phyloP scores from a whole-genome alignment of 805 yeast genomes.

The Saccharomyces jurei region DNA sequence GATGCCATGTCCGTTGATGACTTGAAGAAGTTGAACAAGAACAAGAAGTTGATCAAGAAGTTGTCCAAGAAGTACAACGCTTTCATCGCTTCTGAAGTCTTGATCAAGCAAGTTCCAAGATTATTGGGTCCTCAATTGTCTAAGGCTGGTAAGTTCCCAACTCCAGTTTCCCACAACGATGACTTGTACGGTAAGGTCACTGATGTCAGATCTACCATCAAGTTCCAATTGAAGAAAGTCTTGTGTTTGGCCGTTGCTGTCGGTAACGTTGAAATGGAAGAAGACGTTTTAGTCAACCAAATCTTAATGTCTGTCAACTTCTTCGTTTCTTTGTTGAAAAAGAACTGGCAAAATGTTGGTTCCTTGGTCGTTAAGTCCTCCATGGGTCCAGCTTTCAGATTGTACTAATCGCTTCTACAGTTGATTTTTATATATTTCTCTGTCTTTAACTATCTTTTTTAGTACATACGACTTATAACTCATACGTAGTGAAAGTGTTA shows the following conservation, averaged over 20 bases:
- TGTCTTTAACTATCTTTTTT: not conserved
- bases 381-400: constrained; percentile 99
- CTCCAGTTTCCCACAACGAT: constrained; percentile 99
- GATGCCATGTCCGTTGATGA: constrained; percentile 99
- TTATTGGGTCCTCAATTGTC: constrained; percentile 99
- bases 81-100: constrained; percentile 97
- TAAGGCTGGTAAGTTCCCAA: constrained; percentile 99
- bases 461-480: not conserved
- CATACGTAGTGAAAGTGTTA: not conserved
- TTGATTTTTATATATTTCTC: not conserved
- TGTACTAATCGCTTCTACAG: constrained; percentile 62
- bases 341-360: constrained; percentile 99
- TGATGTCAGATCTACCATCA: constrained; percentile 98
- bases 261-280: constrained; percentile 99
- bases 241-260: constrained; percentile 98
- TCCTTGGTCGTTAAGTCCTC: constrained; percentile 97
- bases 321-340: constrained; percentile 97
- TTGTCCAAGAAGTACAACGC: constrained; percentile 99
- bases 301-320: constrained; percentile 98
- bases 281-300: constrained; percentile 92
- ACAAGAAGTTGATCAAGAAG: constrained; percentile 99
- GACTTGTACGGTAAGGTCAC: constrained; percentile 92
- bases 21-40: constrained; percentile 99
- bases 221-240: constrained; percentile 99
- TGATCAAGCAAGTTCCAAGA: constrained; percentile 99